Evolutionary conservation across 2,329 filamentous ascomycete species (phyloP).

Genomic region (Pestalotiopsis sp.): DNA sequence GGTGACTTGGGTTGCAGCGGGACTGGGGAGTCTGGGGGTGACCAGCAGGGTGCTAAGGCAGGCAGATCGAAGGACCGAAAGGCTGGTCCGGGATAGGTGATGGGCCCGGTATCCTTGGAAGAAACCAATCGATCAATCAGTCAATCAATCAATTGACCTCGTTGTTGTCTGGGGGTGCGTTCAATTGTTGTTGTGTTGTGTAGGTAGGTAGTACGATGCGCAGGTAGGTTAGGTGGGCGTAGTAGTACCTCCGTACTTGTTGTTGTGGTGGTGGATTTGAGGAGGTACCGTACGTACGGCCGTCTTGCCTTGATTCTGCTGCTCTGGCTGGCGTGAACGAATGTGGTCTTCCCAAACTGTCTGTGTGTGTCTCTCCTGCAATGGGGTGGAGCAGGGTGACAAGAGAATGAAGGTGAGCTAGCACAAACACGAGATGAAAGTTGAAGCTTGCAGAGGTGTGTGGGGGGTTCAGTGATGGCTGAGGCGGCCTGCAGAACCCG

Average conservation of each 20-base stretch:
- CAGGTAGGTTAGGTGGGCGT: too few relatives aligned
- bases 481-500: neutral
- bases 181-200: too few relatives aligned
- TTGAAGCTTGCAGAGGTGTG: slow-evolving; percentile 7
- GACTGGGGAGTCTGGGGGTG: neutral
- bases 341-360: neutral
- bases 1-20: neutral
- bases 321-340: neutral
- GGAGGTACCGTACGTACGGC: neutral
- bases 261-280: neutral
- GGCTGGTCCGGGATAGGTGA: neutral
- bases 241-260: too few relatives aligned
- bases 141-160: neutral
- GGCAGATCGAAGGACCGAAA: neutral
- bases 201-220: too few relatives aligned
- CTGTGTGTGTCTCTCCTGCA: slow-evolving; percentile 8
- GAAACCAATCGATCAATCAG: too few relatives aligned
- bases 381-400: slow-evolving; percentile 8
- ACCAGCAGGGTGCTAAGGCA: neutral
- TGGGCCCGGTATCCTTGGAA: neutral
- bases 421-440: slow-evolving; percentile 11
- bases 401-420: neutral
- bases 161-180: neutral
- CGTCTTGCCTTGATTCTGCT: neutral
- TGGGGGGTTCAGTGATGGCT: neutral